Percentiles rank a stretch among this genome's conserved stretches.
These are phyloP conservation scores for Pichia sp. DNA, from an alignment of 1,139 yeast genomes.

Conservation along the genomic window DNA sequence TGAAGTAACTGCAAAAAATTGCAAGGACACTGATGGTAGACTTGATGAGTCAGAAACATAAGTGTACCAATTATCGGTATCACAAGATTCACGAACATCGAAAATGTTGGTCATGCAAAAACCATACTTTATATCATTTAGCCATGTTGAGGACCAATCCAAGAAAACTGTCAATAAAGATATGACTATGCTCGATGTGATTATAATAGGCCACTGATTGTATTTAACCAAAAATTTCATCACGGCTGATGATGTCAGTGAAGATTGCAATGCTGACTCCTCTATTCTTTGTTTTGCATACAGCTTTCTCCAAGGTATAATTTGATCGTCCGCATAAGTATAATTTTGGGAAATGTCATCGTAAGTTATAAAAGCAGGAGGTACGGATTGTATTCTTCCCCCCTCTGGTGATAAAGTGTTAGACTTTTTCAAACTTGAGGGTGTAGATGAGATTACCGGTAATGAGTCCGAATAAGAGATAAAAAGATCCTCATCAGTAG, in stretches of 20 bases:
- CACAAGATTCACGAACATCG: conserved; percentile 30
- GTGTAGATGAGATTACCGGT: conserved; percentile 8
- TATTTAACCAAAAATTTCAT: conserved; percentile 22
- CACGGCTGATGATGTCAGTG: background rate
- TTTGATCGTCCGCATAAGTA: conserved; percentile 10
- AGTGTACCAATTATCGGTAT: conserved; percentile 34
- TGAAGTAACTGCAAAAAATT: conserved; percentile 34
- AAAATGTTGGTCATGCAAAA: conserved; percentile 40
- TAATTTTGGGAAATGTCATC: background rate
- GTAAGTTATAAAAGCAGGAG: background rate
- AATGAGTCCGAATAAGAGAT: conserved; percentile 4
- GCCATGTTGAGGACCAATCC: conserved; percentile 59
- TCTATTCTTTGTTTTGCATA: conserved; percentile 13
- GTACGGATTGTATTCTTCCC: background rate
- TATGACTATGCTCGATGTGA: conserved; percentile 50
- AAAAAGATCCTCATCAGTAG: conserved; percentile 15
- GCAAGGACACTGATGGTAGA: background rate
- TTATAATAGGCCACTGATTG: conserved; percentile 58
- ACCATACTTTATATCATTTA: conserved; percentile 58
- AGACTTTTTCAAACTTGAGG: conserved; percentile 1
- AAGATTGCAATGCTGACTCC: conserved; percentile 5
- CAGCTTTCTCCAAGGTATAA: conserved; percentile 18
- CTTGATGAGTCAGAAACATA: background rate
- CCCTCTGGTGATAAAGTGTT: background rate
- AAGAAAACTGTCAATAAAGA: conserved; percentile 60